Conservation (phyloP, 768 basidiomycete genomes). For the Termitomyces sp. region DNA sequence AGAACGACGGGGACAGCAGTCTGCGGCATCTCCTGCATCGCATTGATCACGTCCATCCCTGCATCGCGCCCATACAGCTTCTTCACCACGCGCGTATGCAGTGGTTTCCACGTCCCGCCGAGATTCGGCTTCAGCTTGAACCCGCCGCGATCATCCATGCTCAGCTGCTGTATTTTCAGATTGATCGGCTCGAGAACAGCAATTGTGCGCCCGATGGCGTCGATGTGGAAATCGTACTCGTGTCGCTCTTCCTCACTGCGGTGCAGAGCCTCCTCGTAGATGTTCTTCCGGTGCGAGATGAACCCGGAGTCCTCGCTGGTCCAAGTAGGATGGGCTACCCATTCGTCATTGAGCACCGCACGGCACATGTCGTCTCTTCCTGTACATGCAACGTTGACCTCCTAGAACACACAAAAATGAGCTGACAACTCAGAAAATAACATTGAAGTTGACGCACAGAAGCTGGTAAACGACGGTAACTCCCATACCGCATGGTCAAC, state of each 20-base stretch:
- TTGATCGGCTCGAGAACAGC: constrained; percentile 87
- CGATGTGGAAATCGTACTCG: constrained; percentile 98
- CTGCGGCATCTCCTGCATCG: constrained; percentile 91
- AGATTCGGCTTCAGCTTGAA: constrained; percentile 91
- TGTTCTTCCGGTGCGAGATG: constrained; percentile 87
- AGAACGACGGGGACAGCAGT: constrained; percentile 90
- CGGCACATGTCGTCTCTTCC: constrained; percentile 97
- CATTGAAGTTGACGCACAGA: constrained; percentile 47
- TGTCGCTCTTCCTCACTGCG: constrained; percentile 97
- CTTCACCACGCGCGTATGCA: constrained; percentile 92
- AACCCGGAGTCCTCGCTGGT: constrained; percentile 93
- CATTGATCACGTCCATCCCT: constrained; percentile 75
- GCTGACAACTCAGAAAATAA: not conserved
- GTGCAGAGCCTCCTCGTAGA: constrained; percentile 95
- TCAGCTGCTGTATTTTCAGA: constrained; percentile 79
- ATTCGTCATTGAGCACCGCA: constrained; percentile 95
- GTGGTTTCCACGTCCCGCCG: constrained; percentile 81
- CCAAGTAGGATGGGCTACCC: constrained; percentile 97
- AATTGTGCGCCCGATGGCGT: constrained; percentile 91
- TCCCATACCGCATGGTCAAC: constrained; percentile 72
- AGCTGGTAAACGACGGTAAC: constrained; percentile 82
- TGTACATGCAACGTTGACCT: constrained; percentile 83
- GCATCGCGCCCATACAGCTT: constrained; percentile 93
- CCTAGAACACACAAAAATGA: constrained; percentile 40
- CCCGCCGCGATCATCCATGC: constrained; percentile 67